Conservation (phyloP, 768 basidiomycete species). For the Agaricus bisporus region DNA sequence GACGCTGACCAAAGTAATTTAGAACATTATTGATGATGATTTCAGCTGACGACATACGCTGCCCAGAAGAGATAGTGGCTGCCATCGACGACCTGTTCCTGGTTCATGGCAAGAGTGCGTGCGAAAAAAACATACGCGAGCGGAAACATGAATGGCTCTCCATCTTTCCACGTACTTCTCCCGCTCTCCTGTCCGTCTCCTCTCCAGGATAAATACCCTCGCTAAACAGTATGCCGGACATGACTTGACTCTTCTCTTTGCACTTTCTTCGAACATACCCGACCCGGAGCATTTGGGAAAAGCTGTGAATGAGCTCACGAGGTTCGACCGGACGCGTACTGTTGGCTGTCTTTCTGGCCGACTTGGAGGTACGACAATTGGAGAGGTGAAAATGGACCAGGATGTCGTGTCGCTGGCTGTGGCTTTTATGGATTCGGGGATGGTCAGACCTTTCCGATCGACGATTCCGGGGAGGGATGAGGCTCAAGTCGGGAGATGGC, state of each 20-base stretch:
- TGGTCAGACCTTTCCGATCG: constrained; percentile 52
- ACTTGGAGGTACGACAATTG: constrained; percentile 22
- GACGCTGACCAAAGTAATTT: constrained; percentile 23
- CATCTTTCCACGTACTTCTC: constrained; percentile 35
- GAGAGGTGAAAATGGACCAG: not conserved
- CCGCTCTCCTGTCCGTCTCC: constrained; percentile 28
- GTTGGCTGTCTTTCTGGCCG: constrained; percentile 63
- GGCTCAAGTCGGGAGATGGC: constrained; percentile 68
- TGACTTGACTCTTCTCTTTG: constrained; percentile 39
- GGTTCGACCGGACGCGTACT: constrained; percentile 29
- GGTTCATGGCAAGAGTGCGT: constrained; percentile 1
- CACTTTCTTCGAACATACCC: constrained; percentile 39
- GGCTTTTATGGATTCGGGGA: constrained; percentile 40
- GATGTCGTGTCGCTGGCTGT: constrained; percentile 29
- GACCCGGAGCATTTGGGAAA: constrained; percentile 29
- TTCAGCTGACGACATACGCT: constrained; percentile 23
- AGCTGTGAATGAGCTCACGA: constrained; percentile 32
- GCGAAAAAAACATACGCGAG: not conserved
- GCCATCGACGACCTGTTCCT: constrained; percentile 18
- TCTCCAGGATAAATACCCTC: constrained; percentile 27
- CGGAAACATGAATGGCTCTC: constrained; percentile 10
- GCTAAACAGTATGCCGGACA: constrained; percentile 21
- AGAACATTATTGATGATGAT: not conserved
- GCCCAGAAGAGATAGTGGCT: constrained; percentile 41
- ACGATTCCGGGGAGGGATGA: constrained; percentile 51